Base-by-base conservation (phyloP, 108 stramenopile genomes). In the Nannochloropsis salina region DNA sequence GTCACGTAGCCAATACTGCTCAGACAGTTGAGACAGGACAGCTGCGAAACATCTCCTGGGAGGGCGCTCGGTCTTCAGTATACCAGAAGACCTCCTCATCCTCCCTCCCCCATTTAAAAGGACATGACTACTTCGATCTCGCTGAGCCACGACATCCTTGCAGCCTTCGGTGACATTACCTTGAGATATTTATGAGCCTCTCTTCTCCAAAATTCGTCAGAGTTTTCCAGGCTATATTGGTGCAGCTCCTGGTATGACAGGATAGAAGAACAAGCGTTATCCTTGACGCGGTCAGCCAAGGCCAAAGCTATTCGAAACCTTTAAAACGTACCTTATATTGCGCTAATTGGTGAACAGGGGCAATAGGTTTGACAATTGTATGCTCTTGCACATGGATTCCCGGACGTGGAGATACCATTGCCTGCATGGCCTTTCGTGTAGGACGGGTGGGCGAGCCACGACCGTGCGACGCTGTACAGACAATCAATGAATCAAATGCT, bases 141-240 rank as follows among this genome's bases (percentile, higher is more conserved):
- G 31, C 31, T 0, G 31, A 31, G 31, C 31, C 31, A 31, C 0
- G 31, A 31, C 31, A 31, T 31, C 31, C 0, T 31, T 31, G 31
- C 31, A 31, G 31, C 31, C 31, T 31, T 31, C 31, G 1, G 31
- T 31, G 31, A 31, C 42, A 89, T 85, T 86, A 86, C 84, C 81
- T 85, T 85, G 21, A 88, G 44, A 9, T 83, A 89, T 6, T 88
- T 86, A 20, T 80, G 85, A 9, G 90, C 91, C n/a, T 86, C 31
- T 12, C 22, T 43, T 9, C 86, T 51, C 91, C 91, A 91, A 45
- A 91, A 91, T 21, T 61, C 82, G n/a, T 89, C 90, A 9, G 90
- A 82, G 1, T 89, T 80, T 22, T 81, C 86, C 18, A 91, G 42
- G 47, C 91, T 91, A 43, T 87, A 61, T 43, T 86, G 43, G 85